phyloP scores from a whole-genome alignment of 495 filamentous ascomycete genomes.

The Filosporella fistucella region DNA sequence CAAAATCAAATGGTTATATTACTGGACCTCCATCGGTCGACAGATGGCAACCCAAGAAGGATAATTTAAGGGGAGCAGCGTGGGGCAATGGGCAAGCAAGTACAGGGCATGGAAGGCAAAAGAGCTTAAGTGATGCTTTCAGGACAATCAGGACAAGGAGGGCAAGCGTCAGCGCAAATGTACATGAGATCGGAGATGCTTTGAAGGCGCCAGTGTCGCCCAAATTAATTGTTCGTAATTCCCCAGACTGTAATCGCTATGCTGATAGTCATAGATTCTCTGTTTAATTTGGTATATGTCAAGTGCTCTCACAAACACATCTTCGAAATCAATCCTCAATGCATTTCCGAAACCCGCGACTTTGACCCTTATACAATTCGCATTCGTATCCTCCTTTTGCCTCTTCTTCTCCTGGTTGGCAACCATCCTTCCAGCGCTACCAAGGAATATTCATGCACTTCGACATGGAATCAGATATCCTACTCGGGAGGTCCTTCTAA shows the following conservation, averaged over 20 bases:
- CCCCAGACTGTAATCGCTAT: slow-evolving; percentile 6
- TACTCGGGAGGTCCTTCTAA: slow-evolving; percentile 75
- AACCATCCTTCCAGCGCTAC: slow-evolving; percentile 60
- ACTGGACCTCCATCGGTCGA: slow-evolving; percentile 32
- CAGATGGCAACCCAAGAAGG: slow-evolving; percentile 49
- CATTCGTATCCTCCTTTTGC: slow-evolving; percentile 87
- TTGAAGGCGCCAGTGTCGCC: slow-evolving; percentile 87
- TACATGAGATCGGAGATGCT: slow-evolving; percentile 88
- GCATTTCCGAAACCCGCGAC: slow-evolving; percentile 90
- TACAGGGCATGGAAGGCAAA: slow-evolving; percentile 60
- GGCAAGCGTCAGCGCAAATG: slow-evolving; percentile 83
- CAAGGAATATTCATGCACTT: slow-evolving; percentile 67
- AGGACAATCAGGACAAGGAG: slow-evolving; percentile 70
- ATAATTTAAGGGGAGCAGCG: slow-evolving; percentile 26
- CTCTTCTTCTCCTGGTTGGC: slow-evolving; percentile 71
- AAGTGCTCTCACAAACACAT: slow-evolving; percentile 93
- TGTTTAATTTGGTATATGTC: slow-evolving; percentile 91
- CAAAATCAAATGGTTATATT: slow-evolving; percentile 29
- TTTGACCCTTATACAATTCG: slow-evolving; percentile 92
- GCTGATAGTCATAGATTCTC: slow-evolving; percentile 49
- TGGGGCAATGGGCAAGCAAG: slow-evolving; percentile 26
- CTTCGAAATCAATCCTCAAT: slow-evolving; percentile 94
- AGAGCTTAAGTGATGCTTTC: slow-evolving; percentile 82
- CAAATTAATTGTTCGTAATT: slow-evolving; percentile 69
- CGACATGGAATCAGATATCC: slow-evolving; percentile 79